Percentiles rank a stretch among this genome's conserved stretches.
Evolutionary conservation across 2,329 filamentous ascomycete species (phyloP).

Genomic region (Neobulgaria alba): DNA sequence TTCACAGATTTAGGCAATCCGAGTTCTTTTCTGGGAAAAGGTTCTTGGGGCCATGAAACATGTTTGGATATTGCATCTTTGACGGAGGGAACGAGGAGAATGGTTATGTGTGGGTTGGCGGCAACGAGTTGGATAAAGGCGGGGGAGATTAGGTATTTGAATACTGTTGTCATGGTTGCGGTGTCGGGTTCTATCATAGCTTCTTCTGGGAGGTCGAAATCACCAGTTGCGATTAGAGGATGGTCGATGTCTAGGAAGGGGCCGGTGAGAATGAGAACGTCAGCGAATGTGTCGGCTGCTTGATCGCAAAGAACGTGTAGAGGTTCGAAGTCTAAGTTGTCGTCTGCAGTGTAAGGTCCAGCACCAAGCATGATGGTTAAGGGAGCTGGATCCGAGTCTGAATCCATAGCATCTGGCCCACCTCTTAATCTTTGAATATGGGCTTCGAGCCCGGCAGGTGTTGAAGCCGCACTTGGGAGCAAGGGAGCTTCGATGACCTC

Average conservation of each 20-base stretch:
- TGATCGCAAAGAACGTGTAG: conserved; percentile 72
- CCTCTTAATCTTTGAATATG: conserved; percentile 63
- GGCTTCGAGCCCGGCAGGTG: conserved; percentile 52
- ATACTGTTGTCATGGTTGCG: conserved; percentile 72
- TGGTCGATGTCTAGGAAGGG: conserved; percentile 92
- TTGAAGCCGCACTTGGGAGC: conserved; percentile 65
- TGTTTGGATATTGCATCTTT: conserved; percentile 76
- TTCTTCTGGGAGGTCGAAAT: conserved; percentile 67
- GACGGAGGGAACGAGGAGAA: conserved; percentile 74
- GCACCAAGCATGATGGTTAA: conserved; percentile 70
- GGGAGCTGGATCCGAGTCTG: conserved; percentile 51
- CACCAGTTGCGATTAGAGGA: conserved; percentile 71
- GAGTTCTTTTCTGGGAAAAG: conserved; percentile 60
- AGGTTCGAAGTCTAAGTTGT: conserved; percentile 85
- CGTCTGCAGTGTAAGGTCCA: conserved; percentile 87
- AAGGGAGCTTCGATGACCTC: conserved; percentile 69
- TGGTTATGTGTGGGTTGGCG: conserved; percentile 67
- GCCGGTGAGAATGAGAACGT: conserved; percentile 71
- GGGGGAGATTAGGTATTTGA: conserved; percentile 69
- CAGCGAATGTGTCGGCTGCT: conserved; percentile 65
- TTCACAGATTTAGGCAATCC: conserved; percentile 69
- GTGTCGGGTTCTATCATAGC: conserved; percentile 64
- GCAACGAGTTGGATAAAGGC: conserved; percentile 62
- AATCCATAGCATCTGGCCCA: conserved; percentile 53
- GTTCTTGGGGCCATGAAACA: conserved; percentile 77